These are phyloP conservation scores for Lenwebbia sp. DNA, from an alignment of 345 rosid species.

Conservation along the genomic window DNA sequence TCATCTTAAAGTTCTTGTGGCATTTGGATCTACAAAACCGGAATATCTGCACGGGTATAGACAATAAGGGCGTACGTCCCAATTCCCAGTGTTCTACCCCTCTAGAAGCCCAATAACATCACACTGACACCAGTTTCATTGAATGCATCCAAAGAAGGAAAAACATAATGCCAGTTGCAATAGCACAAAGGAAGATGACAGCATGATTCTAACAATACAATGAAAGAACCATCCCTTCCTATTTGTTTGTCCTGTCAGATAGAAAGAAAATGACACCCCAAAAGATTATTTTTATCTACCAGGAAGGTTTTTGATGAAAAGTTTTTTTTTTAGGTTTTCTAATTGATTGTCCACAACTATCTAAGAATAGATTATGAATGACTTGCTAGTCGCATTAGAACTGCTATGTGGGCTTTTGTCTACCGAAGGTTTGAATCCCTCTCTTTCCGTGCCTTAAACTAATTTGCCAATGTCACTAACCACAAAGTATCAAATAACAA, in stretches of 20 bases:
- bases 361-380: no score
- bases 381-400: no score
- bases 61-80: neutral
- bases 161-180: neutral
- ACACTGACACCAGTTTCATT: neutral
- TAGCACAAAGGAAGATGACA: neutral
- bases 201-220: neutral
- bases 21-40: slow-evolving; percentile 85
- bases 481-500: neutral
- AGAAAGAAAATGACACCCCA: no score
- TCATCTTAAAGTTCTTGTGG: slow-evolving; percentile 96
- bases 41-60: slow-evolving; percentile 45
- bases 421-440: neutral
- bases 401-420: no score
- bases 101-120: neutral
- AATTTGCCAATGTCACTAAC: neutral
- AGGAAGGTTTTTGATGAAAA: no score
- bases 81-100: neutral
- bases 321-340: no score
- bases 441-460: neutral
- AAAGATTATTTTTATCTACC: no score
- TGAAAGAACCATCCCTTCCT: no score
- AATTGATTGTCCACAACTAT: no score
- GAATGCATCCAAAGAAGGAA: neutral
- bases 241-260: no score